Base-by-base conservation (phyloP, 805 yeast species). In the Vanderwaltozyma tropicalis region DNA sequence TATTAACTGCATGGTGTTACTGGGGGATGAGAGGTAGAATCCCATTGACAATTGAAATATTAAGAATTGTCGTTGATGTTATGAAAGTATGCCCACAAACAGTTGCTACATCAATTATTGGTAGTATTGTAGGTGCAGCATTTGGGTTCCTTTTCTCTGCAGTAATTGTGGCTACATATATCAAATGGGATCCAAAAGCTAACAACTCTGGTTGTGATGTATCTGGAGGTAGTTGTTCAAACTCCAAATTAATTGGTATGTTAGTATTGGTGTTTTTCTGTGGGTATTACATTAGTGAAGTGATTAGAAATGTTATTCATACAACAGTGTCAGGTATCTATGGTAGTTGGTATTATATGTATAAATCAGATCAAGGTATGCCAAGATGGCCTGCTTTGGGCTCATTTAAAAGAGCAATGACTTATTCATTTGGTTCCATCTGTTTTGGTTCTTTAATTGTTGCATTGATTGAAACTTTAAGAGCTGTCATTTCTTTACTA, bases 291-390 rank as follows among this genome's bases (percentile, higher is more conserved):
- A 74, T 86, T 42, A 72, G 92, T 21, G 96, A 86, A 60, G 92
- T 87, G 15, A 66, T 84, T 41, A 77, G 78, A 61, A 86, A 83
- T 50, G 69, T 83, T 13, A 78, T 86, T 27, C 94, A 88, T 53
- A 82, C 80, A 17, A 74, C 87, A 1, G 77, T 85, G 33, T 71
- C 89, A 18, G 95, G 95, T 19, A 76, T 86, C 15, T 88, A 74
- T 55, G 96, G 96, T 9, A 74, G 89, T 8, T 88, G 96, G 96
- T 87, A 84, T 60, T 88, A 85, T 60, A 71, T 82, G 59, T 72
- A 81, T 15, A 68, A 68, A 39, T 74, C 86, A 11, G 86, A 79
- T 54, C 80, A 80, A 55, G 87, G 87, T 3, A 79, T 74, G 64
- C 95, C 95, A 24, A 69, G 55, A 49, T 70, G 72, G 66, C 89